Conservation (phyloP, 768 basidiomycete genomes). For the Termitomyces sp. region DNA sequence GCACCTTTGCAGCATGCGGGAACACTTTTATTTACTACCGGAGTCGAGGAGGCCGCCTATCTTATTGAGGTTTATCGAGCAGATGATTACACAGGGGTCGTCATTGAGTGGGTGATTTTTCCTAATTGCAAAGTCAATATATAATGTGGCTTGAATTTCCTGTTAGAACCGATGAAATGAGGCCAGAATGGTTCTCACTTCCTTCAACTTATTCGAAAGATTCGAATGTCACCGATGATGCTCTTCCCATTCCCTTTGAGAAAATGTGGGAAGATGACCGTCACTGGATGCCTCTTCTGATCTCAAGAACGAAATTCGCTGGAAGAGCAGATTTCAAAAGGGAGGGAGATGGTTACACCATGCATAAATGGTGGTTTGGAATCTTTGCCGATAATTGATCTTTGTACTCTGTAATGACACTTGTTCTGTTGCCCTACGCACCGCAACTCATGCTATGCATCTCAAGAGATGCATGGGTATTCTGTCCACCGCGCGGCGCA, state of each 20-base stretch:
- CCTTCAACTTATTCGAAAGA: constrained; percentile 5
- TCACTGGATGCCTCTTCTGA: constrained; percentile 64
- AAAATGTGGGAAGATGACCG: constrained; percentile 38
- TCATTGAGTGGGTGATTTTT: constrained; percentile 54
- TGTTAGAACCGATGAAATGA: constrained; percentile 84
- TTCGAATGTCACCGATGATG: neutral
- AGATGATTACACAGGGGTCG: constrained; percentile 48
- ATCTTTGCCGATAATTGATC: constrained; percentile 2
- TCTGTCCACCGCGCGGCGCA: neutral
- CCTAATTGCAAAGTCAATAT: neutral
- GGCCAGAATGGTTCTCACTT: constrained; percentile 70
- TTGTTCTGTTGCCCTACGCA: neutral
- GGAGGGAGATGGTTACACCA: constrained; percentile 23
- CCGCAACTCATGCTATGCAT: neutral
- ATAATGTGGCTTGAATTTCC: neutral
- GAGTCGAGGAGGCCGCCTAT: constrained; percentile 52
- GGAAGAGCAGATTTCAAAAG: constrained; percentile 41
- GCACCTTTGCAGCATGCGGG: constrained; percentile 63
- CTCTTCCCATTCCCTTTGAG: constrained; percentile 20
- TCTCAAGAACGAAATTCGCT: constrained; percentile 32
- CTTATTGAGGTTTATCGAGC: constrained; percentile 73
- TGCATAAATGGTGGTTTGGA: constrained; percentile 44
- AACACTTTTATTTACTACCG: constrained; percentile 55
- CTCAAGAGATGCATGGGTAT: neutral
- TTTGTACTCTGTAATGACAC: neutral